Evolutionary conservation across 2,329 filamentous ascomycete genomes (phyloP).

Genomic region (Penicillium corylophilum): DNA sequence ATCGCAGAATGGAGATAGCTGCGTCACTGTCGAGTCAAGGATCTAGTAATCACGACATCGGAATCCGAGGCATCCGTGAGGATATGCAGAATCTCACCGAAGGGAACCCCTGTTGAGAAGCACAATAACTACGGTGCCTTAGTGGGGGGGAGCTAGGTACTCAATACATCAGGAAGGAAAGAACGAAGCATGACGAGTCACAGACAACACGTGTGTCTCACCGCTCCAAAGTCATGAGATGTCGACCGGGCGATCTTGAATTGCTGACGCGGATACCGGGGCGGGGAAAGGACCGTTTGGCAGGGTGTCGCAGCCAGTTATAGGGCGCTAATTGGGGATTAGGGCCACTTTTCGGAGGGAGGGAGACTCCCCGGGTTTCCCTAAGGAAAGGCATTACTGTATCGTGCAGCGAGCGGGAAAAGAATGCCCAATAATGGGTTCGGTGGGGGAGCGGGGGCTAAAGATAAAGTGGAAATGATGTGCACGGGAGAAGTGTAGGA

Average conservation of each 20-base stretch:
- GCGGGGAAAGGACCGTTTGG: neutral
- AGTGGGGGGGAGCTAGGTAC: neutral
- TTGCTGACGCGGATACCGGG: neutral
- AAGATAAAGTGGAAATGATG: conserved; percentile 7
- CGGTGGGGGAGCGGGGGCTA: neutral
- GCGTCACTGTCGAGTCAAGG: neutral
- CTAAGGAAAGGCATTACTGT: conserved; percentile 2
- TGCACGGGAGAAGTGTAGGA: neutral
- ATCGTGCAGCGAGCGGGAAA: conserved; percentile 4
- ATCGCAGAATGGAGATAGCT: neutral
- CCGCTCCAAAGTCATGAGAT: neutral
- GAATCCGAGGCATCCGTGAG: neutral
- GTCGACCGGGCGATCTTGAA: neutral
- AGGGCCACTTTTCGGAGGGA: neutral
- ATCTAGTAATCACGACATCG: neutral
- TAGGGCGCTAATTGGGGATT: conserved; percentile 3
- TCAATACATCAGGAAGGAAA: neutral
- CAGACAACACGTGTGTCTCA: neutral
- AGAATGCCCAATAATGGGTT: conserved; percentile 3
- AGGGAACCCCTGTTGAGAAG: neutral
- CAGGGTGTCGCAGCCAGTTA: conserved; percentile 5
- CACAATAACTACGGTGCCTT: too few species aligned
- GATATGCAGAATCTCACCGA: neutral
- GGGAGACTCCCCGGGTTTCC: neutral
- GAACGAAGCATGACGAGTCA: neutral